Evolutionary conservation across 331 rosid genomes (phyloP).

Genomic region (Quercus tomentella): DNA sequence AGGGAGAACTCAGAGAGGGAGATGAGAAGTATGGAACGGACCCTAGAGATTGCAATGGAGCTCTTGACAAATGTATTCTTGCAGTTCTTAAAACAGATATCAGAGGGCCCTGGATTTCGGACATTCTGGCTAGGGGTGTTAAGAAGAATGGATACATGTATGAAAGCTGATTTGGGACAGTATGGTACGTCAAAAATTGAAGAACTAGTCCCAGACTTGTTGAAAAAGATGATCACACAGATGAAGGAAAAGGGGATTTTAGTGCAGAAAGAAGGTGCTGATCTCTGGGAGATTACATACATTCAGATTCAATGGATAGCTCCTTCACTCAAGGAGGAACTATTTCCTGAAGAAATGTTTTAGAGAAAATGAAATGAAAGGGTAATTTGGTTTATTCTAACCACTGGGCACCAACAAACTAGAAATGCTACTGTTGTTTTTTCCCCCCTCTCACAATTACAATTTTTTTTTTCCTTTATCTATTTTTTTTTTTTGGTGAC

Average conservation of each 20-base stretch:
- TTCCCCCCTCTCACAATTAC: no score
- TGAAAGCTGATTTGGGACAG: conserved; percentile 83
- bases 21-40: conserved; percentile 90
- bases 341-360: conserved; percentile 53
- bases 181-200: conserved; percentile 57
- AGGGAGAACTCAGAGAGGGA: conserved; percentile 87
- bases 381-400: no score
- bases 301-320: conserved; percentile 94
- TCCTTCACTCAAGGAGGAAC: conserved; percentile 74
- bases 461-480: no score
- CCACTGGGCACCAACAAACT: no score
- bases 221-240: conserved; percentile 56
- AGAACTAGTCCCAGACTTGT: conserved; percentile 56
- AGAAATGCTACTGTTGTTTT: no score
- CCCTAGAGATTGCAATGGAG: conserved; percentile 79
- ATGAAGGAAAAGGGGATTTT: conserved; percentile 67
- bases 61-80: conserved; percentile 62
- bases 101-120: conserved; percentile 53
- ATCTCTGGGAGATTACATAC: conserved; percentile 77
- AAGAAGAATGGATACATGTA: conserved; percentile 91
- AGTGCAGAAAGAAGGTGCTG: conserved; percentile 58
- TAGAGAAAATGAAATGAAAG: neutral
- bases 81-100: conserved; percentile 51
- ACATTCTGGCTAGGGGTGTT: conserved; percentile 86
- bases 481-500: no score